Evolutionary conservation across 345 rosid species (phyloP), one percentile per base, ranked within the genome.

Genomic region (Populus deltoides): DNA sequence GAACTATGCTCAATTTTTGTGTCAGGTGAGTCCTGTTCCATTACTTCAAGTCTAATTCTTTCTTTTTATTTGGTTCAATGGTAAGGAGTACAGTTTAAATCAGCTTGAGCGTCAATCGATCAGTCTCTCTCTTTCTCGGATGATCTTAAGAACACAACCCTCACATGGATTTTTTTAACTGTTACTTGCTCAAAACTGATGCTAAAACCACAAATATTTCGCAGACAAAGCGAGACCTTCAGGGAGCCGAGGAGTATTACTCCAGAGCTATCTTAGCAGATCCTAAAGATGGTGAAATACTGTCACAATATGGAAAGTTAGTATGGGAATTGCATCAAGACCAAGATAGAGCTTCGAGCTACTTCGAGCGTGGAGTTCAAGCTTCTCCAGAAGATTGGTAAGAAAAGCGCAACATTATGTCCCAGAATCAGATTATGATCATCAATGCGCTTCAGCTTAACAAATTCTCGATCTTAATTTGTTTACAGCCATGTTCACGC

Each of bases 1-100:
- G 77, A 91, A 91, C 77, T 88, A 90, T 86, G 95, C 93, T 61
- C 86, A 85, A 27, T 90, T 86, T 76, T 68, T 88, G 66, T 82
- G 85, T 62, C 85, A 91, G 89, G 92, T 87, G 66, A 80, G 77
- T 45, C 68, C 10, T 18, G 24, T 75, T 61, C 36, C 17, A 38
- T 69, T 20, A 49, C 33, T 13, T 75, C 22, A 2, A 29, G 1
- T 29, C 51, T 41, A 11, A 24, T 69, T 7, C 15, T 7, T 38
- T 7, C 8, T 38, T 38, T 38, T 38, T 38, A 6, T 38, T 38
- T 38, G 39, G 8, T 38, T 38, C 39, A 38, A 38, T 38, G 39
- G 39, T 1, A 38, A 38, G 8, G 39, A 38, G 8, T 38, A 38
- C 7, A 38, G 39, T 38, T 38, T 38, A 38, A 38, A 38, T 38